These are phyloP conservation scores for Melaleuca alternifolia DNA, from an alignment of 345 rosid species.

Conservation along the genomic window DNA sequence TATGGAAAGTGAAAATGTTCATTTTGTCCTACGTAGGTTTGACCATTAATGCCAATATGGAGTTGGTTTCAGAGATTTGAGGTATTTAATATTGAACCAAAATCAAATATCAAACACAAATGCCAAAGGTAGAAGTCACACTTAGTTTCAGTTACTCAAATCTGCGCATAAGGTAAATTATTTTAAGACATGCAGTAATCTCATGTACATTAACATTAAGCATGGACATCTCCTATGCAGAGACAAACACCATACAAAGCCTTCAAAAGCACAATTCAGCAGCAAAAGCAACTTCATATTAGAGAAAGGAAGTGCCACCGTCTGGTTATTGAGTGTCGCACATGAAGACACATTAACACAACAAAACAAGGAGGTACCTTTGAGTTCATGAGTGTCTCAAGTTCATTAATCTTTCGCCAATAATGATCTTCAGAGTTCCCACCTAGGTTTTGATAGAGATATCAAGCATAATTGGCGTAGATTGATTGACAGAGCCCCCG, in stretches of 20 bases:
- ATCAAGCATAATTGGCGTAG: background rate
- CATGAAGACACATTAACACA: background rate
- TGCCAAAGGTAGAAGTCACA: background rate
- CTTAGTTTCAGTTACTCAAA: background rate
- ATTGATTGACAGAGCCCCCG: background rate
- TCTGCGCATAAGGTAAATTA: background rate
- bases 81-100: background rate
- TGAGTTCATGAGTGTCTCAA: conserved; percentile 68
- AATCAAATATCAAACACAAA: background rate
- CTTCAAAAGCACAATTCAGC: background rate
- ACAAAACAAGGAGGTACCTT: conserved; percentile 42
- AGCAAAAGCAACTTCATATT: background rate
- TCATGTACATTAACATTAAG: background rate
- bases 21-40: background rate
- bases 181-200: background rate
- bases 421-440: conserved; percentile 20
- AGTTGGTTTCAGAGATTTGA: background rate
- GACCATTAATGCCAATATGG: background rate
- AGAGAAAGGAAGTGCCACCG: background rate
- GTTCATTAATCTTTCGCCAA: conserved; percentile 48
- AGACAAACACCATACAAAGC: background rate
- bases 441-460: conserved; percentile 24
- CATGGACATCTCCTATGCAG: background rate
- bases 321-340: background rate
- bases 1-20: background rate